These are phyloP conservation scores for Coffea eugenioides DNA, from an alignment of 257 asterid species.

Conservation along the genomic window DNA sequence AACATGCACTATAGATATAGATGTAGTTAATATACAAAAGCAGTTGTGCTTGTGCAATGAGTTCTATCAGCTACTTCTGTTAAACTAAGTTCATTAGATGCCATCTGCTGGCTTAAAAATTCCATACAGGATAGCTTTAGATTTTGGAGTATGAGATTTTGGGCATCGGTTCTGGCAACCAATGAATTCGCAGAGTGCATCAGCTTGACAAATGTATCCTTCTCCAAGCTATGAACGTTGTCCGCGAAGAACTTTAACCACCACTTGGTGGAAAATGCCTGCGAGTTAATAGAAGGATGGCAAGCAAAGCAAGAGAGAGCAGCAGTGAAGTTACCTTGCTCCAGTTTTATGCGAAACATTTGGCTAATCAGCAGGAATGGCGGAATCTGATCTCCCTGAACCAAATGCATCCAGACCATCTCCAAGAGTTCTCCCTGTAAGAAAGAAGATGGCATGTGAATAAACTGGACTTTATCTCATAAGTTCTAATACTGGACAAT, in stretches of 20 bases:
- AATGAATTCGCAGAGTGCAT: slow-evolving; percentile 29
- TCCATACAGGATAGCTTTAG: slow-evolving; percentile 55
- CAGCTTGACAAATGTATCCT: slow-evolving; percentile 38
- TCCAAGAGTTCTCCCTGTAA: slow-evolving; percentile 59
- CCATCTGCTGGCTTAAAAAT: slow-evolving; percentile 28
- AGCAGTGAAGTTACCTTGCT: slow-evolving; percentile 43
- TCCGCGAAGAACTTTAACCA: slow-evolving; percentile 61
- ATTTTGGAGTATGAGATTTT: slow-evolving; percentile 38
- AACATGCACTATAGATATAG: background rate
- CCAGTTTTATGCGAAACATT: slow-evolving; percentile 62
- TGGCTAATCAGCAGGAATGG: slow-evolving; percentile 55
- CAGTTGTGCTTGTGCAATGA: slow-evolving; percentile 1
- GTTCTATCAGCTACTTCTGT: background rate
- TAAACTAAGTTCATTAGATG: slow-evolving; percentile 3
- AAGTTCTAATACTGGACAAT: background rate
- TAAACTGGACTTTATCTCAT: background rate
- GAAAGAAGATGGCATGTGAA: background rate
- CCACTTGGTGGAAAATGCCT: slow-evolving; percentile 55
- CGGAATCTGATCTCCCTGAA: slow-evolving; percentile 44
- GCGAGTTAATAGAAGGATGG: slow-evolving; percentile 45
- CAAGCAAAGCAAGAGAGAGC: slow-evolving; percentile 53
- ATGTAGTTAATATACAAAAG: background rate
- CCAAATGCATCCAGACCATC: slow-evolving; percentile 71
- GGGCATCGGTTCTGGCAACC: slow-evolving; percentile 28
- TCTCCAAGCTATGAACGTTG: slow-evolving; percentile 38